Conservation (phyloP, 441 rosid genomes). For the Iberis amara region DNA sequence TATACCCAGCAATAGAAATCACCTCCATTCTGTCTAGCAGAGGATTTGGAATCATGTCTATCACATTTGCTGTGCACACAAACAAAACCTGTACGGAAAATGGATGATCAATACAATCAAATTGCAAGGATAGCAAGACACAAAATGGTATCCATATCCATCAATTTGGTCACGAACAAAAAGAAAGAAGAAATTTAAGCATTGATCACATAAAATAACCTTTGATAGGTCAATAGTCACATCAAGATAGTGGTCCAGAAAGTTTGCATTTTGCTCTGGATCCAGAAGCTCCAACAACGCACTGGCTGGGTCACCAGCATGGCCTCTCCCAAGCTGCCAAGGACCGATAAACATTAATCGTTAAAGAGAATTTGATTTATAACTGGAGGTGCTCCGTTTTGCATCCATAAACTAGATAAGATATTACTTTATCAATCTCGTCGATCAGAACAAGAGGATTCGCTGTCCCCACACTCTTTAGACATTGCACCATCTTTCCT, state of each 20-base stretch:
- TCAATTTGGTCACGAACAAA: constrained; percentile 6
- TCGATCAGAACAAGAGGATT: constrained; percentile 98
- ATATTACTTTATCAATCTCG: constrained; percentile 91
- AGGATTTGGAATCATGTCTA: constrained; percentile 89
- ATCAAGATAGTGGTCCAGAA: constrained; percentile 95
- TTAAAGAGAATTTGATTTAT: background rate
- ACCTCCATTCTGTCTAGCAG: constrained; percentile 99
- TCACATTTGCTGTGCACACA: constrained; percentile 98
- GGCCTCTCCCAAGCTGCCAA: constrained; percentile 91
- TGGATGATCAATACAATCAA: constrained; percentile 9
- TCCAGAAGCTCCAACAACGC: constrained; percentile 98
- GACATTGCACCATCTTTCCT: constrained; percentile 99
- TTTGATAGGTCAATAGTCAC: constrained; percentile 94
- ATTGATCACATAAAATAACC: constrained; percentile 42
- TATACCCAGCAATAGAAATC: constrained; percentile 91
- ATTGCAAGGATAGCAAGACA: constrained; percentile 9
- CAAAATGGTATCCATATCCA: constrained; percentile 12
- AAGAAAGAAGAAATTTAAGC: background rate
- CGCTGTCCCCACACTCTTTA: constrained; percentile 94
- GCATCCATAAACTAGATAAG: background rate
- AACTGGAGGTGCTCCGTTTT: background rate
- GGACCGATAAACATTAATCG: constrained; percentile 1
- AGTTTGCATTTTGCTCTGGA: constrained; percentile 99
- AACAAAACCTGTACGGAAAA: constrained; percentile 70
- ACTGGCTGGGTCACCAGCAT: constrained; percentile 98